phyloP scores from a whole-genome alignment of 495 filamentous ascomycete species.

The Parachaetomium inaequale region DNA sequence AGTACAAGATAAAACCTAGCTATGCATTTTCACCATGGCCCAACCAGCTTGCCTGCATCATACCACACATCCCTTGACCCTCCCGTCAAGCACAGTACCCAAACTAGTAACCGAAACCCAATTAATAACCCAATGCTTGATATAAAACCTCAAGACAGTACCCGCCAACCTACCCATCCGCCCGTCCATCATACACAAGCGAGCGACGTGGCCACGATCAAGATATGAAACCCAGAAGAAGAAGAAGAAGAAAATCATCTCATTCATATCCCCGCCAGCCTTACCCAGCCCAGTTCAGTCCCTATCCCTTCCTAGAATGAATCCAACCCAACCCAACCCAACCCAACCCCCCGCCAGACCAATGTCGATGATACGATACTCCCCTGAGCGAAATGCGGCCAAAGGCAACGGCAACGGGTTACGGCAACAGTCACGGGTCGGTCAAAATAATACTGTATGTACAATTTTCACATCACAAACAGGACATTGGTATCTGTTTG shows the following conservation, averaged over 20 bases:
- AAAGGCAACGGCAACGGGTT: background rate
- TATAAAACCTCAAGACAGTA: background rate
- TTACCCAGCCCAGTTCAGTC: background rate
- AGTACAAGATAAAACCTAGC: background rate
- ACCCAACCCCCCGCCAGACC: background rate
- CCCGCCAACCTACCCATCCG: background rate
- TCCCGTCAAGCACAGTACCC: background rate
- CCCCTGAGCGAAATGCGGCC: background rate
- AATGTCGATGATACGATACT: background rate
- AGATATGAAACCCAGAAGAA: background rate
- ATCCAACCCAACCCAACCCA: too few species aligned
- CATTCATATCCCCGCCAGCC: background rate
- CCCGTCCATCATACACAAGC: background rate
- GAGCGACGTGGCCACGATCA: background rate
- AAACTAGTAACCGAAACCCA: background rate
- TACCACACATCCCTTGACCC: background rate
- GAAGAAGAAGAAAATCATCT: background rate
- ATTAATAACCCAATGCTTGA: background rate
- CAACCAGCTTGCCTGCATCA: too few species aligned
- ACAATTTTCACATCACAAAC: slow-evolving; percentile 47
- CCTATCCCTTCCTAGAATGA: background rate
- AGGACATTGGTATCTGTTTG: slow-evolving; percentile 48
- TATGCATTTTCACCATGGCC: background rate
- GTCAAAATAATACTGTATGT: too few species aligned
- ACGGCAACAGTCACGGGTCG: too few species aligned